phyloP scores from a whole-genome alignment of 768 basidiomycete genomes.

The Pleurotus sapidus region DNA sequence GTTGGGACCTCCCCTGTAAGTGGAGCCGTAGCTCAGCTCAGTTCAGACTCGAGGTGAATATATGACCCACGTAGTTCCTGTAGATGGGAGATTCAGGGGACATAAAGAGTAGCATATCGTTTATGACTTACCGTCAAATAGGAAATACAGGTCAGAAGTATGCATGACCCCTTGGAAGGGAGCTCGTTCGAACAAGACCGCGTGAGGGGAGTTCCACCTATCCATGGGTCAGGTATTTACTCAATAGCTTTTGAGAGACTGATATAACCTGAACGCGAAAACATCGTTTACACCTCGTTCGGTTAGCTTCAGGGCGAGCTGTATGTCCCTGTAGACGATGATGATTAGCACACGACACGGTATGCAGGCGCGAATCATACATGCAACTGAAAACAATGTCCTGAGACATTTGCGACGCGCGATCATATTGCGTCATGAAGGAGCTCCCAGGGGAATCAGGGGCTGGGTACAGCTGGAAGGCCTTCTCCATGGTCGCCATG shows the following conservation, averaged over 20 bases:
- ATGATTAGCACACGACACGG: neutral
- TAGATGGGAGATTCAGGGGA: neutral
- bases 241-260: neutral
- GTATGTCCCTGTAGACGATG: constrained; percentile 31
- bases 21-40: neutral
- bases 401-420: constrained; percentile 37
- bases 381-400: constrained; percentile 43
- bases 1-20: constrained; percentile 20
- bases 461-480: constrained; percentile 33
- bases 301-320: constrained; percentile 29
- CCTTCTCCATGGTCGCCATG: constrained; percentile 31
- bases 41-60: neutral
- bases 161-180: constrained; percentile 40
- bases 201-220: constrained; percentile 43
- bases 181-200: constrained; percentile 29
- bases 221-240: too few relatives aligned
- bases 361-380: constrained; percentile 18
- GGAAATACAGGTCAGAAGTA: constrained; percentile 40
- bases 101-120: neutral
- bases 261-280: constrained; percentile 28
- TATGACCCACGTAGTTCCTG: constrained; percentile 26
- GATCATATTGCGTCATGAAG: constrained; percentile 37
- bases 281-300: constrained; percentile 27
- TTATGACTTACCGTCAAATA: constrained; percentile 35
- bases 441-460: constrained; percentile 29